Percentiles rank a stretch among this genome's conserved stretches.
Conservation (phyloP, 2,329 filamentous ascomycete species). For the Neonectria magnoliae region DNA sequence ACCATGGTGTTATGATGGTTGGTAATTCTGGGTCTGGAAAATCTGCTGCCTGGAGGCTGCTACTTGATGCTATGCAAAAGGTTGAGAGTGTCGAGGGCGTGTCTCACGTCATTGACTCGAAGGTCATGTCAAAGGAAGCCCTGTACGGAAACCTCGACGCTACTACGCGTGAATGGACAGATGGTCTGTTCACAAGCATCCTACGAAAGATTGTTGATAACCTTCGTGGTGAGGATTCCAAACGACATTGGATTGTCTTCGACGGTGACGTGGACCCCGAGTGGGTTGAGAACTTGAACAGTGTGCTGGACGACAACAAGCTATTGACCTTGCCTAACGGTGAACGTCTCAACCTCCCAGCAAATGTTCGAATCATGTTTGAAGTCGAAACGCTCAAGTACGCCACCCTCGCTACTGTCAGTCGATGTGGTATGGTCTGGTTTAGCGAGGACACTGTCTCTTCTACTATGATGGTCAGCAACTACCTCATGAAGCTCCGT, state of each 20-base stretch:
- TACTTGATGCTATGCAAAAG: constrained; percentile 89
- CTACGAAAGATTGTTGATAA: constrained; percentile 99
- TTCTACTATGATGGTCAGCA: constrained; percentile 88
- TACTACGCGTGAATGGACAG: constrained; percentile 98
- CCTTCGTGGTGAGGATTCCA: constrained; percentile 93
- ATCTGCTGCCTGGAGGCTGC: constrained; percentile 91
- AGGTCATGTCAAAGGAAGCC: constrained; percentile 99
- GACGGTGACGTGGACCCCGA: constrained; percentile 99
- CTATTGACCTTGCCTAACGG: constrained; percentile 96
- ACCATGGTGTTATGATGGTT: constrained; percentile 99
- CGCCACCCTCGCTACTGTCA: constrained; percentile 97
- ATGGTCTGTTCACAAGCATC: constrained; percentile 97
- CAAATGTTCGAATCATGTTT: constrained; percentile 99
- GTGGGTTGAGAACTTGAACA: constrained; percentile 99
- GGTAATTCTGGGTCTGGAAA: constrained; percentile 98
- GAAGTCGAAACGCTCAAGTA: constrained; percentile 98
- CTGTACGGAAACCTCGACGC: constrained; percentile 96
- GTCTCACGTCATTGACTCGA: constrained; percentile 97
- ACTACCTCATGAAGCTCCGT: constrained; percentile 87
- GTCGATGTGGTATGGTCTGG: constrained; percentile 99
- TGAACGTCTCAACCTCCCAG: constrained; percentile 92
- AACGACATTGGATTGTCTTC: constrained; percentile 99
- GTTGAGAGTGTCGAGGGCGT: constrained; percentile 94
- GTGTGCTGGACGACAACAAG: constrained; percentile 99
- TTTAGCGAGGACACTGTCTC: constrained; percentile 98